Percentiles rank a stretch among this genome's conserved stretches.
Conservation (phyloP, 306 rosid species). For the Delonix regia region DNA sequence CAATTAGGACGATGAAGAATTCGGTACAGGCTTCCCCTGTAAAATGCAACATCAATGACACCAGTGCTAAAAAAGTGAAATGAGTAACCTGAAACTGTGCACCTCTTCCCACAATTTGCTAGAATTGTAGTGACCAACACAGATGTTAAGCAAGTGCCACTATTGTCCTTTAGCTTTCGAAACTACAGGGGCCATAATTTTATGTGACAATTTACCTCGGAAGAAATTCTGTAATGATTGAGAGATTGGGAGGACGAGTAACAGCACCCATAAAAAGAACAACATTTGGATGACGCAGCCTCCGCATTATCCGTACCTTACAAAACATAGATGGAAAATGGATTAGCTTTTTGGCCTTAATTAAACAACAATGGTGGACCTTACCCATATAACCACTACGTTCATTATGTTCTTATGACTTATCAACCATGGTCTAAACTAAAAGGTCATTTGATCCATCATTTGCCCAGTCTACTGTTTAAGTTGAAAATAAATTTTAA, state of each 20-base stretch:
- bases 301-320: constrained; percentile 97
- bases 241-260: constrained; percentile 96
- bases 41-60: constrained; percentile 35
- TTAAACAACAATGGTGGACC: neutral
- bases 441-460: neutral
- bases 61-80: neutral
- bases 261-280: constrained; percentile 99
- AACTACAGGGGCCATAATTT: neutral
- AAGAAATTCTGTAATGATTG: constrained; percentile 93
- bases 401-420: constrained; percentile 12
- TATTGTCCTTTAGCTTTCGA: neutral
- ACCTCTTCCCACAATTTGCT: constrained; percentile 7
- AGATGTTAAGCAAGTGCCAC: constrained; percentile 5
- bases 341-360: constrained; percentile 21
- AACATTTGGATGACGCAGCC: constrained; percentile 95
- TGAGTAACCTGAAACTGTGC: neutral
- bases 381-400: neutral
- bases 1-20: constrained; percentile 89
- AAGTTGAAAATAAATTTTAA: neutral
- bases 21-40: constrained; percentile 91
- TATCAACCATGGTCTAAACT: neutral
- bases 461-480: neutral
- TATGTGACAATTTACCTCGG: constrained; percentile 67
- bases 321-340: constrained; percentile 34
- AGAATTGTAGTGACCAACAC: constrained; percentile 27